Evolutionary conservation across 495 filamentous ascomycete species (phyloP).

Genomic region (Clavariopsis aquatica): DNA sequence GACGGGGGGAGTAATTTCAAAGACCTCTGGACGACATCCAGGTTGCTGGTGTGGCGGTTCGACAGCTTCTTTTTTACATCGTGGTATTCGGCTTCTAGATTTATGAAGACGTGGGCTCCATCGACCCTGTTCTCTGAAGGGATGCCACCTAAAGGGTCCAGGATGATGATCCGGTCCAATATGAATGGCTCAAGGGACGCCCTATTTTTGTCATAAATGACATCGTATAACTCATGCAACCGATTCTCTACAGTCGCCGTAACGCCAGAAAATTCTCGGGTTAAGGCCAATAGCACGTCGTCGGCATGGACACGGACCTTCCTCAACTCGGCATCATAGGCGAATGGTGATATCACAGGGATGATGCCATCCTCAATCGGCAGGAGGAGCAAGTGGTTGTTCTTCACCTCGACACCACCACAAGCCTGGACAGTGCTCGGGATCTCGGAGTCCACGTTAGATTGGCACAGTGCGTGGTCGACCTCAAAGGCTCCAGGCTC

Average conservation of each 20-base stretch:
- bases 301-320: constrained; percentile 60
- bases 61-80: constrained; percentile 58
- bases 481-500: constrained; percentile 67
- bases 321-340: constrained; percentile 60
- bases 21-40: constrained; percentile 65
- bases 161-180: constrained; percentile 82
- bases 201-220: background rate
- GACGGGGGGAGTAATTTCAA: constrained; percentile 79
- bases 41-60: constrained; percentile 58
- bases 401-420: constrained; percentile 50
- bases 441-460: constrained; percentile 36
- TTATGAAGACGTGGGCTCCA: constrained; percentile 85
- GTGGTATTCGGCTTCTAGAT: constrained; percentile 86
- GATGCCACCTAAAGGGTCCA: constrained; percentile 87
- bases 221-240: constrained; percentile 9
- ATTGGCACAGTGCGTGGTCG: constrained; percentile 61
- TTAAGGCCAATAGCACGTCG: constrained; percentile 70
- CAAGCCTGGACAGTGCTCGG: constrained; percentile 37
- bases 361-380: constrained; percentile 75
- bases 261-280: constrained; percentile 67
- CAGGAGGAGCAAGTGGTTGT: constrained; percentile 62
- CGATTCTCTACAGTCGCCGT: constrained; percentile 11
- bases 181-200: constrained; percentile 49
- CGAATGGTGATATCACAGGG: constrained; percentile 68
- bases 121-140: constrained; percentile 67